These are phyloP conservation scores for Talaromyces wortmannii DNA, from an alignment of 495 filamentous ascomycete genomes.

Conservation along the genomic window DNA sequence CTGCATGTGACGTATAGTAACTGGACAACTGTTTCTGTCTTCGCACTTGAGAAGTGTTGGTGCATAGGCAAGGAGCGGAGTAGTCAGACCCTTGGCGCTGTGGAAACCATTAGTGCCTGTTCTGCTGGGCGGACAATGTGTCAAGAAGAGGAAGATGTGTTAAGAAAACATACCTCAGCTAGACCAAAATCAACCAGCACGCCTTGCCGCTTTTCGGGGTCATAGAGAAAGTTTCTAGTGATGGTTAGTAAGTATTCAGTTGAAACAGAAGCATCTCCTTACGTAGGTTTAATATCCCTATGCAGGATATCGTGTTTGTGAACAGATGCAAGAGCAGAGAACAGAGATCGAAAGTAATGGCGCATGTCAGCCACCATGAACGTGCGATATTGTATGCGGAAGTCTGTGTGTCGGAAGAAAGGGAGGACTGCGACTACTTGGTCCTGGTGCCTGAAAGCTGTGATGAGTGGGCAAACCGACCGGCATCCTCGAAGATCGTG, in stretches of 20 bases:
- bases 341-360: conserved; percentile 82
- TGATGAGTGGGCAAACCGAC: conserved; percentile 91
- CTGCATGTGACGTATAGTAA: conserved; percentile 33
- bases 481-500: conserved; percentile 76
- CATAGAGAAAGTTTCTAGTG: conserved; percentile 84
- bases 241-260: not conserved
- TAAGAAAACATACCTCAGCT: conserved; percentile 52
- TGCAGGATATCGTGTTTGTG: conserved; percentile 82
- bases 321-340: conserved; percentile 76
- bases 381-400: conserved; percentile 87
- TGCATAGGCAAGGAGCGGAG: conserved; percentile 32
- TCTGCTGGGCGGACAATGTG: too few species aligned
- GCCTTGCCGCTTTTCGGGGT: conserved; percentile 68
- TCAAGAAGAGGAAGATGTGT: too few species aligned
- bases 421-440: conserved; percentile 93
- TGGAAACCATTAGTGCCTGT: not conserved
- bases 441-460: conserved; percentile 86
- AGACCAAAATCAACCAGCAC: conserved; percentile 96
- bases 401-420: conserved; percentile 93
- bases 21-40: conserved; percentile 30
- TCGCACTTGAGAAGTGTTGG: conserved; percentile 28
- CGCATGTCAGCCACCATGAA: conserved; percentile 80
- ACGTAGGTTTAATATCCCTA: conserved; percentile 97
- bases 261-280: conserved; percentile 9
- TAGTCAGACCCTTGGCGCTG: conserved; percentile 39